Evolutionary conservation across 2,329 filamentous ascomycete species (phyloP).

Genomic region (Epichloe gansuensis): DNA sequence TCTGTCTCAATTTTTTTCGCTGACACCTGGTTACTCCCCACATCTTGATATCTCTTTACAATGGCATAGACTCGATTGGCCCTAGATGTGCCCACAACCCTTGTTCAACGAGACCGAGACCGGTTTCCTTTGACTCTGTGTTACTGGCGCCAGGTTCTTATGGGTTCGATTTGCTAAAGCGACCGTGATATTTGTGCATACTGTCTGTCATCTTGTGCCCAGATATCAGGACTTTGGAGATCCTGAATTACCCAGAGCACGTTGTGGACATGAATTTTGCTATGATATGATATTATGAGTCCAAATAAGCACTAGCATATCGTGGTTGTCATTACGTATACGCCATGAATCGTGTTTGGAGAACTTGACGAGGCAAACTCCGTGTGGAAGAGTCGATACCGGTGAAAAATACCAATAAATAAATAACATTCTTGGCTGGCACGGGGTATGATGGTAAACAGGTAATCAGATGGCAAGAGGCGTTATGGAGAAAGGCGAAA

Average conservation of each 20-base stretch:
- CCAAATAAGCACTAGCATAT: neutral
- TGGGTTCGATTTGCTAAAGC: too few relatives aligned
- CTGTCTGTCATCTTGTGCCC: neutral
- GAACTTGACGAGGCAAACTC: constrained; percentile 16
- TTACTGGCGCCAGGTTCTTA: too few relatives aligned
- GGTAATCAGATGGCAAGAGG: constrained; percentile 63
- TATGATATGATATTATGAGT: neutral
- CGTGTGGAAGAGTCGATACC: constrained; percentile 13
- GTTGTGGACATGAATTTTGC: too few relatives aligned
- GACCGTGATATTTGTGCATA: too few relatives aligned
- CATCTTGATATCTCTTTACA: neutral
- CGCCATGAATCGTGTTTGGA: constrained; percentile 10
- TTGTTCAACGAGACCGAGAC: too few relatives aligned
- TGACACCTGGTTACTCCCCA: neutral
- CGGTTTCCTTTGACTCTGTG: too few relatives aligned
- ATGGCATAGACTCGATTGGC: too few relatives aligned
- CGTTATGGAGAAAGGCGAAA: neutral
- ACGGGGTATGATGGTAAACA: constrained; percentile 33
- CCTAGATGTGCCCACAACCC: too few relatives aligned
- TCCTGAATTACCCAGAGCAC: neutral
- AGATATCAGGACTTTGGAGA: neutral
- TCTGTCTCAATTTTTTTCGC: neutral
- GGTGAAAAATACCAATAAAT: constrained; percentile 16
- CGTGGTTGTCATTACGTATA: too few relatives aligned
- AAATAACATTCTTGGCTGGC: constrained; percentile 38